Percentiles rank a stretch among this genome's conserved stretches.
phyloP scores from a whole-genome alignment of 331 rosid species.

The Phaseolus coccineus region DNA sequence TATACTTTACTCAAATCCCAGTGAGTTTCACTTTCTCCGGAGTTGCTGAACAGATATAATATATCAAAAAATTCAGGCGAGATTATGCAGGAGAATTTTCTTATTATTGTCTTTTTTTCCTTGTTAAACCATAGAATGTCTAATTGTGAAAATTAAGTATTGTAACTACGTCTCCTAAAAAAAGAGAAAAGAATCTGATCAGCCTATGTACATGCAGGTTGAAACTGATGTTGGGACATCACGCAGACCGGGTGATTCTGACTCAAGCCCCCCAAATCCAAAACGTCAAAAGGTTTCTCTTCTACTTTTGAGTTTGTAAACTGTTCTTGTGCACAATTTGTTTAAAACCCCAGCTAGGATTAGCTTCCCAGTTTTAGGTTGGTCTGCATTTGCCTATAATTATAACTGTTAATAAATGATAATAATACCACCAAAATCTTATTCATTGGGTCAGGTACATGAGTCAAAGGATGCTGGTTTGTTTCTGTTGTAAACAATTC shows the following conservation, averaged over 20 bases:
- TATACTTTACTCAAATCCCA: conserved; percentile 27
- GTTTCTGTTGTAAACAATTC: not conserved
- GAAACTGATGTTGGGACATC: conserved; percentile 56
- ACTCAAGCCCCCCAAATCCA: conserved; percentile 50
- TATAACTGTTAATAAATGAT: not conserved
- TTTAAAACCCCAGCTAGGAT: not conserved
- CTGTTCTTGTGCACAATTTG: not conserved
- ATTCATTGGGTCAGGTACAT: not conserved
- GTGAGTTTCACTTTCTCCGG: not conserved
- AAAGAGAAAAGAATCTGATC: conserved; percentile 28
- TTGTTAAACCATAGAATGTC: conserved; percentile 23
- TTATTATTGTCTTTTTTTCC: not conserved
- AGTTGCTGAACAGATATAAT: not conserved
- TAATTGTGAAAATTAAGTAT: conserved; percentile 3
- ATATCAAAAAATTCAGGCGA: conserved; percentile 1
- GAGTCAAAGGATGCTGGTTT: not conserved
- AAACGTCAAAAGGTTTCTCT: conserved; percentile 60
- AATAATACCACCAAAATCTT: not conserved
- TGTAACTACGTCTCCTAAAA: not conserved
- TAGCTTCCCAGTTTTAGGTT: not conserved
- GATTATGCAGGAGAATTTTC: conserved; percentile 9
- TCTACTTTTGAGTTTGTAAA: conserved; percentile 34
- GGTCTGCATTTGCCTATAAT: conserved; percentile 15
- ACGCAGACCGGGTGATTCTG: conserved; percentile 49
- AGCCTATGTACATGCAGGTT: conserved; percentile 47